Percentiles rank a stretch among this genome's conserved stretches.
phyloP scores from a whole-genome alignment of 305 asterid species.

The Fraxinus platypoda region DNA sequence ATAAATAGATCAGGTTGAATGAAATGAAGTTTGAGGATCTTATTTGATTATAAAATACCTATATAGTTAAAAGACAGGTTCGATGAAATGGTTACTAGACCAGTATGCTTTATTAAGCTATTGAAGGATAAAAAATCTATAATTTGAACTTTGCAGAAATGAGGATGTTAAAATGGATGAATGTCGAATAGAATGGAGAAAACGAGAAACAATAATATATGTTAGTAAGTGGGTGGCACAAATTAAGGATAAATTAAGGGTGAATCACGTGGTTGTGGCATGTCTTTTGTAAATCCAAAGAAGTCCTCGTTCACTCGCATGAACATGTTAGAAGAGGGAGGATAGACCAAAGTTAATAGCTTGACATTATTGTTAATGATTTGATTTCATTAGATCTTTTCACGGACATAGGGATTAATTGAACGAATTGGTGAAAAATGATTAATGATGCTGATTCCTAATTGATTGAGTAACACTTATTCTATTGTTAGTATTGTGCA shows the following conservation, averaged over 20 bases:
- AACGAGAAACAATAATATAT: neutral
- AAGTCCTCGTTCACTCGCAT: neutral
- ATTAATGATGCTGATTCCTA: neutral
- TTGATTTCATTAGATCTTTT: neutral
- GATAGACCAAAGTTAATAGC: neutral
- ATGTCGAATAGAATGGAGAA: neutral
- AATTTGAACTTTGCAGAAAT: neutral
- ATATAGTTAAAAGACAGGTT: neutral
- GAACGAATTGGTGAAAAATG: neutral
- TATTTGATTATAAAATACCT: neutral
- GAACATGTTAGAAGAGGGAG: neutral
- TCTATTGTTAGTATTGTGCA: neutral
- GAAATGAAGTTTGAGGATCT: neutral
- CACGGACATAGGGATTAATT: neutral
- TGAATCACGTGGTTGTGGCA: neutral
- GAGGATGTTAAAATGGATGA: neutral
- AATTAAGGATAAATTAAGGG: neutral
- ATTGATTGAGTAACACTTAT: neutral
- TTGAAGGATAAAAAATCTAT: neutral
- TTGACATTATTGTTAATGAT: neutral
- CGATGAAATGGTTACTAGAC: neutral
- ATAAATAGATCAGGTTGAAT: neutral
- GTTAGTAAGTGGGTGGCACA: neutral
- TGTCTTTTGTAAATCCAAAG: neutral
- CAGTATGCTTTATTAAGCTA: neutral